Evolutionary conservation across 2,329 filamentous ascomycete species (phyloP).

Genomic region (Cucurbitaria berberidis): DNA sequence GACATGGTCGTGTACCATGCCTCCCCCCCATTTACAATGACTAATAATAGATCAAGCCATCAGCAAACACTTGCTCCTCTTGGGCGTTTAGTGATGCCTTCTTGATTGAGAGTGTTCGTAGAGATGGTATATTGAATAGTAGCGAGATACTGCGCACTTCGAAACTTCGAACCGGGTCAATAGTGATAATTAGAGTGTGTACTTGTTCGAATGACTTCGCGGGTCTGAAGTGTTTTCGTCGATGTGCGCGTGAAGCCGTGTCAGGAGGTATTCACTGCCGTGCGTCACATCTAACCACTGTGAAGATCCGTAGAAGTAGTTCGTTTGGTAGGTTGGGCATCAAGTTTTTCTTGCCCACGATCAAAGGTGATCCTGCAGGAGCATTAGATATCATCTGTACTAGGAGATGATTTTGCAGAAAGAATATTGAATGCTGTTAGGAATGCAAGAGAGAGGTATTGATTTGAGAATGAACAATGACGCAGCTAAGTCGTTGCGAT

Average conservation of each 20-base stretch:
- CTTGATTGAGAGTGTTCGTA: not conserved
- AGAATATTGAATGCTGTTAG: not conserved
- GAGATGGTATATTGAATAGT: not conserved
- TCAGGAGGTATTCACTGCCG: not conserved
- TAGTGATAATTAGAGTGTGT: not conserved
- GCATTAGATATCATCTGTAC: not conserved
- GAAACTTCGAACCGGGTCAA: not conserved
- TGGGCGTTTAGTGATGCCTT: not conserved
- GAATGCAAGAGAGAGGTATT: not conserved
- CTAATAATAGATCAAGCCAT: too few species aligned
- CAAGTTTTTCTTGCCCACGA: not conserved
- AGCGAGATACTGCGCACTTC: not conserved
- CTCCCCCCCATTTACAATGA: too few species aligned
- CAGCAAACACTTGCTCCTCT: not conserved
- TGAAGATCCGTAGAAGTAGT: conserved; percentile 1
- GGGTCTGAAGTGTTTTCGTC: not conserved
- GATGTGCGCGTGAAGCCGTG: not conserved
- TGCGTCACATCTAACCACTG: not conserved
- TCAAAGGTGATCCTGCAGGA: not conserved
- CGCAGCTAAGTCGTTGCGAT: not conserved
- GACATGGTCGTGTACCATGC: too few species aligned
- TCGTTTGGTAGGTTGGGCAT: conserved; percentile 3
- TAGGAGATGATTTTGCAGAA: not conserved
- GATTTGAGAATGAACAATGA: not conserved
- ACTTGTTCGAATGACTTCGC: not conserved